These are phyloP conservation scores for Venturia pyrina DNA, from an alignment of 2,329 filamentous ascomycete species.

Conservation along the genomic window DNA sequence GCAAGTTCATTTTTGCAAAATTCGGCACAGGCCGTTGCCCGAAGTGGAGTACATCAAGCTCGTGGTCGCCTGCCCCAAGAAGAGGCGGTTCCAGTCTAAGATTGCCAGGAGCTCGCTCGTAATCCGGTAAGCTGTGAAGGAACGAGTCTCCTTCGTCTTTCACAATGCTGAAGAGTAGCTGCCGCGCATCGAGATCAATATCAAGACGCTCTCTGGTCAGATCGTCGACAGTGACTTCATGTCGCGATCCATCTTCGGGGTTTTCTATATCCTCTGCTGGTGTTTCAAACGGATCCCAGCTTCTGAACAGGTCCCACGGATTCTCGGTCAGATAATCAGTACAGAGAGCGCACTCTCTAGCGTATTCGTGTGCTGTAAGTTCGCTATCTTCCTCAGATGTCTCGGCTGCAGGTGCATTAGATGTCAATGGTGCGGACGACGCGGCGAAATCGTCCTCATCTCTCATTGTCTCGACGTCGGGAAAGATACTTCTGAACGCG, in stretches of 20 bases:
- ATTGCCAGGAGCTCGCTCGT: neutral
- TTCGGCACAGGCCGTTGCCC: slow-evolving; percentile 18
- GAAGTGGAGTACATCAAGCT: slow-evolving; percentile 34
- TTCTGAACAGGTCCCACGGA: neutral
- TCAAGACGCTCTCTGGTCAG: slow-evolving; percentile 1
- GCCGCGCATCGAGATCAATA: neutral
- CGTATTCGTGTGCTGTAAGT: neutral
- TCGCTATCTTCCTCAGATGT: neutral
- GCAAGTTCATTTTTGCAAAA: slow-evolving; percentile 22
- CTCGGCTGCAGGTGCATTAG: neutral
- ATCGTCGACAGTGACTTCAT: neutral
- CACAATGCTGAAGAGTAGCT: neutral
- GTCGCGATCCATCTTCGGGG: neutral
- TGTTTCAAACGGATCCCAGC: neutral
- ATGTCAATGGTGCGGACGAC: neutral
- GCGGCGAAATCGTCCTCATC: neutral
- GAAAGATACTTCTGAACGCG: neutral
- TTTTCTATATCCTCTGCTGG: neutral
- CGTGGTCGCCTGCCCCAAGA: slow-evolving; percentile 31
- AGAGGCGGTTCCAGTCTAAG: slow-evolving; percentile 37
- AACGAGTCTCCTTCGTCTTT: neutral
- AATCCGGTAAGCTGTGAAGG: neutral
- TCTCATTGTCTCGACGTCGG: neutral
- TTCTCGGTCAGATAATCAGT: neutral
- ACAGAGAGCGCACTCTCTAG: slow-evolving; percentile 2